phyloP scores from a whole-genome alignment of 352 stramenopile genomes.

The Globisporangium cylindrosporum region DNA sequence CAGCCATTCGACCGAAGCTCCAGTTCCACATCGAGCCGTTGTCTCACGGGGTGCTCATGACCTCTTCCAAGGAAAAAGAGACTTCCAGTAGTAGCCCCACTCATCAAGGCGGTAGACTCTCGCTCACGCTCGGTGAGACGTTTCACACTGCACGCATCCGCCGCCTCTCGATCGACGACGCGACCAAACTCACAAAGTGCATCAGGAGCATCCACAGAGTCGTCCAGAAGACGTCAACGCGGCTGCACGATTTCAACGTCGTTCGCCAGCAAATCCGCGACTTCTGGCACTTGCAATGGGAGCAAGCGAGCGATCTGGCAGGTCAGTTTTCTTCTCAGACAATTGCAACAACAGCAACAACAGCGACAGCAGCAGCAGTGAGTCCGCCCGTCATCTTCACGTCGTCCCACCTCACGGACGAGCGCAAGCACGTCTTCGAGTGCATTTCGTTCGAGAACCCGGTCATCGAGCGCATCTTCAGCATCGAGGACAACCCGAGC shows the following conservation, averaged over 20 bases:
- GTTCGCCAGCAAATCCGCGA: constrained; percentile 30
- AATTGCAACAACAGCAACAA: constrained; percentile 3
- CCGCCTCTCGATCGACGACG: constrained; percentile 27
- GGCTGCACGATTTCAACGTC: constrained; percentile 31
- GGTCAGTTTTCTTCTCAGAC: constrained; percentile 27
- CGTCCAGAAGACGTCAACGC: constrained; percentile 28
- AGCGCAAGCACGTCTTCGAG: constrained; percentile 51
- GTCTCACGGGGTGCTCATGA: constrained; percentile 34
- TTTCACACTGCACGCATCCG: constrained; percentile 43
- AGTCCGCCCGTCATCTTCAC: background rate
- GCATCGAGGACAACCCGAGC: constrained; percentile 48
- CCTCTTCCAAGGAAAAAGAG: constrained; percentile 10
- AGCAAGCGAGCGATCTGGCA: constrained; percentile 43
- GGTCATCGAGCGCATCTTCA: constrained; percentile 53
- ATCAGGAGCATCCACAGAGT: constrained; percentile 33
- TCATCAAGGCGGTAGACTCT: background rate
- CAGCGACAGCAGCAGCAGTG: background rate
- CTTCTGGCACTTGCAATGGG: constrained; percentile 48
- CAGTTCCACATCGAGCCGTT: constrained; percentile 43
- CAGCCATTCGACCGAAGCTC: constrained; percentile 31
- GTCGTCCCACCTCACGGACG: constrained; percentile 21
- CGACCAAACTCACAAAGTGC: constrained; percentile 28
- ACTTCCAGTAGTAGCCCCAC: background rate
- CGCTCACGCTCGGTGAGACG: constrained; percentile 31
- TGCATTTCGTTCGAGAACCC: constrained; percentile 57